Conservation (phyloP, 2,329 filamentous ascomycete genomes). For the Alternaria metachromatica region DNA sequence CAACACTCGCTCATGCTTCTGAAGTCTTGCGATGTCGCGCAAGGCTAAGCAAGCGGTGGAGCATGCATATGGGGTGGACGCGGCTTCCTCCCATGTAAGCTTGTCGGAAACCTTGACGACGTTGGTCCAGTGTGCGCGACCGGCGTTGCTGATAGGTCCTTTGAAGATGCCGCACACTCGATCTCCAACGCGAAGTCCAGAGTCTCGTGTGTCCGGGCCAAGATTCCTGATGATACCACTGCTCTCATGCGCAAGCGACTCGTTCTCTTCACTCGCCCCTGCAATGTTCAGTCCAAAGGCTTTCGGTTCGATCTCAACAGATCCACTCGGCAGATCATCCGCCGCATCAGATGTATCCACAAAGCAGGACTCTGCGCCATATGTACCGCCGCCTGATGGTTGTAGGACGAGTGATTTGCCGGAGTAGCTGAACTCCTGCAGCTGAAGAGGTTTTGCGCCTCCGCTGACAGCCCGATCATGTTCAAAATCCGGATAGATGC, state of each 20-base stretch:
- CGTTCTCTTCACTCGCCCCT: background rate
- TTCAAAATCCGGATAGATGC: background rate
- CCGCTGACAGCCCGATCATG: background rate
- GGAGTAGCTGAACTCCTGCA: background rate
- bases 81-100: background rate
- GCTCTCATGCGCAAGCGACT: background rate
- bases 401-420: background rate
- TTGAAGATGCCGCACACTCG: conserved; percentile 2
- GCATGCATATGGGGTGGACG: background rate
- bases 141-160: background rate
- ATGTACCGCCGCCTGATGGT: background rate
- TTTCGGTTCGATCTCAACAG: background rate
- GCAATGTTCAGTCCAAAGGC: background rate
- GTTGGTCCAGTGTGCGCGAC: background rate
- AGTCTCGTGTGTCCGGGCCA: background rate
- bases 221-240: background rate
- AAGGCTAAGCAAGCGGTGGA: background rate
- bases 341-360: background rate
- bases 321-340: background rate
- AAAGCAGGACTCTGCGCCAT: background rate
- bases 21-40: background rate
- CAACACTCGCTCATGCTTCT: background rate
- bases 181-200: background rate
- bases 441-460: background rate
- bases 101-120: background rate